Percentiles rank a stretch among this genome's conserved stretches.
Conservation (phyloP, 2,329 filamentous ascomycete genomes). For the Xylariaceae sp. region DNA sequence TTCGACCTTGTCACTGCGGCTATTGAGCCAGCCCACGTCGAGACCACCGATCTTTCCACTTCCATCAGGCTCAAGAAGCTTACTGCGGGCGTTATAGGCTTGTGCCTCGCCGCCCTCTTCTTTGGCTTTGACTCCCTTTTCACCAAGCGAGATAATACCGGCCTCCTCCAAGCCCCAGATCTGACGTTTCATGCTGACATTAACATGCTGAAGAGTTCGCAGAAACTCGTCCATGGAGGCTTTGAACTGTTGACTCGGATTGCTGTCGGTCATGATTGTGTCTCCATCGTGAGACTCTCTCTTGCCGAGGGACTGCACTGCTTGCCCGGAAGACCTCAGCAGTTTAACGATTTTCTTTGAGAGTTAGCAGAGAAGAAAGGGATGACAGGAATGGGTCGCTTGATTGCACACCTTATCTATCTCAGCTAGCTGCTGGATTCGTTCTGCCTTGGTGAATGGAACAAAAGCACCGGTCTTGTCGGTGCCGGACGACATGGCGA, state of each 20-base stretch:
- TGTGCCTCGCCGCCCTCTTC: conserved; percentile 24
- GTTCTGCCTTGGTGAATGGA: conserved; percentile 68
- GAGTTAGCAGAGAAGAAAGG: conserved; percentile 21
- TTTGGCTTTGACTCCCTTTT: conserved; percentile 22
- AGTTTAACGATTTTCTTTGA: conserved; percentile 37
- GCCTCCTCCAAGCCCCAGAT: conserved; percentile 79
- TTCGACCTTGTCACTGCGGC: conserved; percentile 73
- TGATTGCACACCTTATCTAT: conserved; percentile 61
- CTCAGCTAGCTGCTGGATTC: conserved; percentile 72
- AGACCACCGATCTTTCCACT: conserved; percentile 54
- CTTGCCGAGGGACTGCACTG: conserved; percentile 58
- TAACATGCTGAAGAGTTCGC: conserved; percentile 64
- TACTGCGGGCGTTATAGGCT: conserved; percentile 22
- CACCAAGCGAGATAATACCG: conserved; percentile 56
- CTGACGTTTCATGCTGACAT: conserved; percentile 68
- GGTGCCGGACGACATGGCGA: conserved; percentile 17
- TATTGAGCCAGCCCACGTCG: conserved; percentile 87
- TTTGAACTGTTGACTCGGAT: conserved; percentile 54
- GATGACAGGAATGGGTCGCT: not conserved
- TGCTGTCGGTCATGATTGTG: conserved; percentile 34
- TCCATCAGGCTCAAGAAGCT: conserved; percentile 48
- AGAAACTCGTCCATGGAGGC: conserved; percentile 63
- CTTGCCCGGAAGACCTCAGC: conserved; percentile 54
- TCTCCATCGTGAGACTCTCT: conserved; percentile 29
- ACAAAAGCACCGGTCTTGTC: conserved; percentile 32